Evolutionary conservation across 352 stramenopile species (phyloP).

Genomic region (Phytophthora pini): DNA sequence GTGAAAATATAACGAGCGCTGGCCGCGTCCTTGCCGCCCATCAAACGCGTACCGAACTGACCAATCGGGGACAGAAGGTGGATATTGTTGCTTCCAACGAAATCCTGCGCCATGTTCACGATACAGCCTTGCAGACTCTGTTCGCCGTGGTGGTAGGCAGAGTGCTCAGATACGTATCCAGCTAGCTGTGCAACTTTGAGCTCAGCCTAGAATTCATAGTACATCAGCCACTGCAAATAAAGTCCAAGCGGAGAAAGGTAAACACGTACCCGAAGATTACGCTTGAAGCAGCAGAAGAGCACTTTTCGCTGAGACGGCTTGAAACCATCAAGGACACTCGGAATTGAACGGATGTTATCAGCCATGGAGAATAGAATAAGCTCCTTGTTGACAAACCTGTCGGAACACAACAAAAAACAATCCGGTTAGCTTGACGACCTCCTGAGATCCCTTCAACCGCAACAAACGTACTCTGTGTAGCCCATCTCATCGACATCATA

Average conservation of each 20-base stretch:
- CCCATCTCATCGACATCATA: slow-evolving; percentile 92
- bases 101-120: slow-evolving; percentile 98
- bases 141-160: slow-evolving; percentile 99
- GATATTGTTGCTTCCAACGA: slow-evolving; percentile 99
- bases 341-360: slow-evolving; percentile 97
- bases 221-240: slow-evolving; percentile 10
- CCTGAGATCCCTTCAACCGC: not conserved
- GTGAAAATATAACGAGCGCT: slow-evolving; percentile 96
- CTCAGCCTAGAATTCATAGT: slow-evolving; percentile 46
- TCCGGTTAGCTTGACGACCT: slow-evolving; percentile 1
- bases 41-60: slow-evolving; percentile 97
- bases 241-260: slow-evolving; percentile 17
- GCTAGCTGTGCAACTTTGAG: slow-evolving; percentile 95
- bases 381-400: slow-evolving; percentile 98
- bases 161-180: slow-evolving; percentile 98
- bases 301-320: slow-evolving; percentile 99
- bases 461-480: slow-evolving; percentile 87
- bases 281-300: slow-evolving; percentile 98
- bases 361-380: slow-evolving; percentile 98
- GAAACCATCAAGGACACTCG: slow-evolving; percentile 96
- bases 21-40: slow-evolving; percentile 96
- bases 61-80: slow-evolving; percentile 95
- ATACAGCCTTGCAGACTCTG: slow-evolving; percentile 95
- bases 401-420: slow-evolving; percentile 8
- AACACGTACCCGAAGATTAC: slow-evolving; percentile 94